Conservation (phyloP, 208 protist genomes). For the Kentomonas sorsogonicus region DNA sequence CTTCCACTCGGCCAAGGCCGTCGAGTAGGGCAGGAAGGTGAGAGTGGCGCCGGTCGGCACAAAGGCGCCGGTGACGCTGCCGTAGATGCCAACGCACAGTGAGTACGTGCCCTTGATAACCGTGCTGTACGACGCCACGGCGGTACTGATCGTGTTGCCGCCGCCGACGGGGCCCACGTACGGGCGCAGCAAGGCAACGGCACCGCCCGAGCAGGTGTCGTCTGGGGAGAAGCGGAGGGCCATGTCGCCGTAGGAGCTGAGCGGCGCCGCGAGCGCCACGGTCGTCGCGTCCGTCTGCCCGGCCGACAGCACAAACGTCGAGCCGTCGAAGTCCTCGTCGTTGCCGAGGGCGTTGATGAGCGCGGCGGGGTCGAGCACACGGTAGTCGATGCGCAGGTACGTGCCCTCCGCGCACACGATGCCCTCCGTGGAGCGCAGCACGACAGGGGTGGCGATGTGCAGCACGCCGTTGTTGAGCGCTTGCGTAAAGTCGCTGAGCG, state of each 20-base stretch:
- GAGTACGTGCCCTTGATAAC: conserved; percentile 42
- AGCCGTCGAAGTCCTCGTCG: conserved; percentile 14
- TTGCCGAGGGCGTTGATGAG: conserved; percentile 36
- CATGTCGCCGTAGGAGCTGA: conserved; percentile 16
- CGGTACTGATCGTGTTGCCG: too few species aligned
- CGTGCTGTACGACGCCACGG: too few species aligned
- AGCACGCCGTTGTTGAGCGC: conserved; percentile 22
- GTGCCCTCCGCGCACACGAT: conserved; percentile 35
- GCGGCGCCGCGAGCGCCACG: conserved; percentile 13
- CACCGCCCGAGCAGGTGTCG: conserved; percentile 26
- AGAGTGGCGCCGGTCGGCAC: conserved; percentile 23
- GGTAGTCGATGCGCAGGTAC: conserved; percentile 66
- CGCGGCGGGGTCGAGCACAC: conserved; percentile 22
- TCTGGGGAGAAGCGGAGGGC: conserved; percentile 33
- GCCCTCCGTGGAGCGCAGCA: conserved; percentile 27
- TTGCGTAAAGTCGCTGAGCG: conserved; percentile 23
- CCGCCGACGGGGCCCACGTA: too few species aligned
- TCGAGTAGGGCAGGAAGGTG: conserved; percentile 20
- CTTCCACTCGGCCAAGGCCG: conserved; percentile 32
- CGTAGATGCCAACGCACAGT: conserved; percentile 29
- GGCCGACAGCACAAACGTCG: conserved; percentile 31
- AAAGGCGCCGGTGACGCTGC: conserved; percentile 25
- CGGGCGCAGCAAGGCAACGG: too few species aligned
- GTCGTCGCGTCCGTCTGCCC: conserved; percentile 23
- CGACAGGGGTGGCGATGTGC: conserved; percentile 25